Conservation (phyloP, 2,329 filamentous ascomycete genomes). For the Ascochyta lentis region DNA sequence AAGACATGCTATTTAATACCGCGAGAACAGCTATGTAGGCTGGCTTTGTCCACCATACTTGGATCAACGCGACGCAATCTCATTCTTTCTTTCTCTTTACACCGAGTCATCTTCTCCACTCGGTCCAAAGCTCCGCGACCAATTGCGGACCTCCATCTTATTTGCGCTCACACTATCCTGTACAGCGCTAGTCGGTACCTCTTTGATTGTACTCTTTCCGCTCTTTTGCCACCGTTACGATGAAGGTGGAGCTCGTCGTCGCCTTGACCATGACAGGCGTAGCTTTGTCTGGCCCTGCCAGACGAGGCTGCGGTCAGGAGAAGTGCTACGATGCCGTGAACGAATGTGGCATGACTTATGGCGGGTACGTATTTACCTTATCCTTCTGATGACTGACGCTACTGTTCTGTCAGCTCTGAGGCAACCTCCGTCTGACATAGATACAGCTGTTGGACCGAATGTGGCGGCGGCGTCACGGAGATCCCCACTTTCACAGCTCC, state of each 20-base stretch:
- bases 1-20: slow-evolving; percentile 5
- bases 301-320: slow-evolving; percentile 23
- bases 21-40: neutral
- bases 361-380: slow-evolving; percentile 22
- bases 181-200: neutral
- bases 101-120: neutral
- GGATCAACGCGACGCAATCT: neutral
- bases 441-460: slow-evolving; percentile 17
- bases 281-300: slow-evolving; percentile 20
- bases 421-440: neutral
- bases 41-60: neutral
- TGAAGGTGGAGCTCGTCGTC: neutral
- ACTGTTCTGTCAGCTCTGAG: no score
- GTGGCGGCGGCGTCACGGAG: slow-evolving; percentile 2
- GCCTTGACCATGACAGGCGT: slow-evolving; percentile 2
- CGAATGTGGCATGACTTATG: slow-evolving; percentile 26
- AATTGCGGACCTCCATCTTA: neutral
- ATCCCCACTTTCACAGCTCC: slow-evolving; percentile 17
- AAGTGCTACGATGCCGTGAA: slow-evolving; percentile 31
- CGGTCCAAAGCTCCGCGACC: neutral
- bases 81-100: neutral
- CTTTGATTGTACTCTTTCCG: neutral
- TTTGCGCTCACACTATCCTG: neutral
- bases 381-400: neutral
- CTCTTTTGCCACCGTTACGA: neutral